These are phyloP conservation scores for Scutellaria minor DNA, from an alignment of 257 asterid genomes.

Conservation along the genomic window DNA sequence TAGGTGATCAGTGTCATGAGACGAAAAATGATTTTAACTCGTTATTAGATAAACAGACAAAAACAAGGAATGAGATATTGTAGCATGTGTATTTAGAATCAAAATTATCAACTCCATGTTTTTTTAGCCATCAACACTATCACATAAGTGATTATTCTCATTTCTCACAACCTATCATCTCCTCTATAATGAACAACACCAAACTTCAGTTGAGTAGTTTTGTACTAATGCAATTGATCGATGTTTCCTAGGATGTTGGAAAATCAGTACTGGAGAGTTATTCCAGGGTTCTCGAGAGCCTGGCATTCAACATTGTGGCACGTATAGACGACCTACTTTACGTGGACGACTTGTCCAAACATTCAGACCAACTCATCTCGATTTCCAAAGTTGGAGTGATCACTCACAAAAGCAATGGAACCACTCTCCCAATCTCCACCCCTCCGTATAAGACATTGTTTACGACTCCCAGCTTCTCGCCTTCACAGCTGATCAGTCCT, in stretches of 20 bases:
- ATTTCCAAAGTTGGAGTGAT: conserved; percentile 60
- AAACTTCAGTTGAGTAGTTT: too few relatives aligned
- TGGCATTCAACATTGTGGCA: conserved; percentile 78
- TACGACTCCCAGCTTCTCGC: conserved; percentile 58
- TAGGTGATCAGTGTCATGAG: too few relatives aligned
- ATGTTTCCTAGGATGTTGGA: conserved; percentile 68
- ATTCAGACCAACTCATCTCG: conserved; percentile 63
- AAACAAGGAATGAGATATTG: too few relatives aligned
- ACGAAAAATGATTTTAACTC: too few relatives aligned
- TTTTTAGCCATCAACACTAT: too few relatives aligned
- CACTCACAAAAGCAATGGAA: conserved; percentile 47
- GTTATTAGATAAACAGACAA: too few relatives aligned
- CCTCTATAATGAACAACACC: too few relatives aligned
- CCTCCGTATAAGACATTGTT: conserved; percentile 54
- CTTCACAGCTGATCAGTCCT: conserved; percentile 52
- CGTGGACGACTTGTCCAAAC: conserved; percentile 75
- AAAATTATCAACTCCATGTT: too few relatives aligned
- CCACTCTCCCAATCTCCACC: conserved; percentile 37
- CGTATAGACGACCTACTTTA: conserved; percentile 75
- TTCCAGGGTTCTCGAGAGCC: conserved; percentile 83
- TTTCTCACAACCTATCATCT: too few relatives aligned
- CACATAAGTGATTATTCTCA: too few relatives aligned
- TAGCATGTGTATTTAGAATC: too few relatives aligned
- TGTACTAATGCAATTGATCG: conserved; percentile 8
- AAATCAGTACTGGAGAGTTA: conserved; percentile 82